These are phyloP conservation scores for Globisporangium nodosum DNA, from an alignment of 352 stramenopile genomes.

Conservation along the genomic window DNA sequence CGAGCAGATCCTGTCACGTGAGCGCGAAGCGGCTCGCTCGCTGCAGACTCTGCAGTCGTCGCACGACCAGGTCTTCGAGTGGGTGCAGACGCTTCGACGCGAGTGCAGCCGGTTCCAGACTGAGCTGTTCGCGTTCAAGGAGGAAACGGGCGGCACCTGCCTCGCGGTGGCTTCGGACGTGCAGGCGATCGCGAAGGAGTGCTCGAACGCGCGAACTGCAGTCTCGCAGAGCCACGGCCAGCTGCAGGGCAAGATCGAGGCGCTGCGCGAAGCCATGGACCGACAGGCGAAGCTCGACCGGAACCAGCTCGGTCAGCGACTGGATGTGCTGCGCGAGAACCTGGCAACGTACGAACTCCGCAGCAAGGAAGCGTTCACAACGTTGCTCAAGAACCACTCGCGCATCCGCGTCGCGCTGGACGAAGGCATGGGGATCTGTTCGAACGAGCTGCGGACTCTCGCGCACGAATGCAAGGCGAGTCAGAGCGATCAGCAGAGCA, in stretches of 20 bases:
- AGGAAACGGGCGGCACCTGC: slow-evolving; percentile 19
- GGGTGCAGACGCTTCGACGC: slow-evolving; percentile 30
- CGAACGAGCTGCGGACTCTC: slow-evolving; percentile 39
- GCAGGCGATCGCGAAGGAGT: slow-evolving; percentile 40
- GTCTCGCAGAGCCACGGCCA: slow-evolving; percentile 37
- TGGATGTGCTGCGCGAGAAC: slow-evolving; percentile 38
- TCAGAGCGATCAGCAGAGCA: slow-evolving; percentile 29
- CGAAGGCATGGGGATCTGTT: slow-evolving; percentile 51
- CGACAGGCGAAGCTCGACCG: slow-evolving; percentile 46
- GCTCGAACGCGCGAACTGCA: slow-evolving; percentile 19
- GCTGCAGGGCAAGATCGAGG: slow-evolving; percentile 32
- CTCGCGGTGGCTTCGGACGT: slow-evolving; percentile 38
- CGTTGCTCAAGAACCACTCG: slow-evolving; percentile 47
- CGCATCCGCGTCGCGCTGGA: slow-evolving; percentile 44
- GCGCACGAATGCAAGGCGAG: slow-evolving; percentile 34
- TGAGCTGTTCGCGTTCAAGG: slow-evolving; percentile 34
- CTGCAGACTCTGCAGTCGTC: slow-evolving; percentile 36
- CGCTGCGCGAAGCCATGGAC: slow-evolving; percentile 37
- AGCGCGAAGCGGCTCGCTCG: slow-evolving; percentile 34
- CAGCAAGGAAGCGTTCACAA: slow-evolving; percentile 34
- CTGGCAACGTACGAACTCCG: slow-evolving; percentile 32
- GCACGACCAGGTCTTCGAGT: slow-evolving; percentile 40
- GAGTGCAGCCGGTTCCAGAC: slow-evolving; percentile 34
- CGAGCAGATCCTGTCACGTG: slow-evolving; percentile 38
- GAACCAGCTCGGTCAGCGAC: slow-evolving; percentile 30